phyloP scores from a whole-genome alignment of 306 rosid genomes.

The Prosopis cineraria region DNA sequence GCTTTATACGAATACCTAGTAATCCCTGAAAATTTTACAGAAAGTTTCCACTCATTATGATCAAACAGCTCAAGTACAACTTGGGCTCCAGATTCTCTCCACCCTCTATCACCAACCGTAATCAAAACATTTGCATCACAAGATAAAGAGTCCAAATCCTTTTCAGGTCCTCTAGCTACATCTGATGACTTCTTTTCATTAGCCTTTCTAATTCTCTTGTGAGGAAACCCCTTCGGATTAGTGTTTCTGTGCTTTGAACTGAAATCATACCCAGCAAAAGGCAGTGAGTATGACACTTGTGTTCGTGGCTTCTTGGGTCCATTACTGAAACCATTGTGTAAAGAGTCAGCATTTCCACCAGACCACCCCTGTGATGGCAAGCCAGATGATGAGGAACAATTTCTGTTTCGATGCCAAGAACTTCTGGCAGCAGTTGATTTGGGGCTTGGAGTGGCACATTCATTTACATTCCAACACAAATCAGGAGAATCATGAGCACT shows the following conservation, averaged over 20 bases:
- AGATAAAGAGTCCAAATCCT: conserved; percentile 67
- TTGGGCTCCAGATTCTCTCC: conserved; percentile 85
- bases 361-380: conserved; percentile 66
- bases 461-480: conserved; percentile 58
- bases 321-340: conserved; percentile 67
- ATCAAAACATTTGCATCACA: conserved; percentile 83
- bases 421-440: conserved; percentile 89
- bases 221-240: conserved; percentile 66
- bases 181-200: conserved; percentile 75
- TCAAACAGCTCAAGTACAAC: conserved; percentile 78
- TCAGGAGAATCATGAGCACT: conserved; percentile 58
- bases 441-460: conserved; percentile 60
- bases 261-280: conserved; percentile 65
- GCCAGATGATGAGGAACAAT: conserved; percentile 57
- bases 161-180: conserved; percentile 55
- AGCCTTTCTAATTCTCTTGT: conserved; percentile 80
- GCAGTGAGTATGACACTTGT: conserved; percentile 83
- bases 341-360: conserved; percentile 65
- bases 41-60: conserved; percentile 91
- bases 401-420: conserved; percentile 69
- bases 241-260: conserved; percentile 54
- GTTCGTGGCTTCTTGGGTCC: conserved; percentile 95
- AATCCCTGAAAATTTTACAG: conserved; percentile 73
- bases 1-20: conserved; percentile 89
- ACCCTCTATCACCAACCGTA: conserved; percentile 75